Evolutionary conservation across 257 asterid species (phyloP).

Genomic region (Thymus mandschuricus): DNA sequence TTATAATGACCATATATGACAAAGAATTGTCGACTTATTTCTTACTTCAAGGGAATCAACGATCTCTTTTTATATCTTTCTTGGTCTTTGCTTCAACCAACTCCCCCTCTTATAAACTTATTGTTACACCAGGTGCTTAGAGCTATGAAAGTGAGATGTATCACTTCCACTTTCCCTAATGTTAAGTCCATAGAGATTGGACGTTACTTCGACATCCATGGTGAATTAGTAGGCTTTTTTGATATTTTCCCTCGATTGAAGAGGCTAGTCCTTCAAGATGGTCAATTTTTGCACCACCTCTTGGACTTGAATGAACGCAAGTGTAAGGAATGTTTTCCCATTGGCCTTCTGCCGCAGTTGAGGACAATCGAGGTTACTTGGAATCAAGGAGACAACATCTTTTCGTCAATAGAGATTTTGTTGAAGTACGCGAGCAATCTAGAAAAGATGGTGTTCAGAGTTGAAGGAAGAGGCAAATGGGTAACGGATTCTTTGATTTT

Average conservation of each 20-base stretch:
- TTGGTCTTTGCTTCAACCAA: not conserved
- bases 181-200: not conserved
- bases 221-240: not conserved
- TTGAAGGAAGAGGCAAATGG: too few species aligned
- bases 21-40: not conserved
- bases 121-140: not conserved
- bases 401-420: not conserved
- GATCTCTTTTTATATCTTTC: not conserved
- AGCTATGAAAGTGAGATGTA: not conserved
- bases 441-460: not conserved
- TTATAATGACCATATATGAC: not conserved
- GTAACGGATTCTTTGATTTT: not conserved
- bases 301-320: not conserved
- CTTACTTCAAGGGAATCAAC: not conserved
- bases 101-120: not conserved
- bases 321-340: not conserved
- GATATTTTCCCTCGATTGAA: slow-evolving; percentile 4
- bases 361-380: slow-evolving; percentile 8
- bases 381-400: not conserved
- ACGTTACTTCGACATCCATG: not conserved
- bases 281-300: not conserved
- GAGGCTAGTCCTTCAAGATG: slow-evolving; percentile 3
- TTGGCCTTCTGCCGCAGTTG: slow-evolving; percentile 2
- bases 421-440: slow-evolving; percentile 7
- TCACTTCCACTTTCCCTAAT: not conserved